Base-by-base conservation (phyloP, 1,284 basidiomycete genomes). In the Coniophora puteana region DNA sequence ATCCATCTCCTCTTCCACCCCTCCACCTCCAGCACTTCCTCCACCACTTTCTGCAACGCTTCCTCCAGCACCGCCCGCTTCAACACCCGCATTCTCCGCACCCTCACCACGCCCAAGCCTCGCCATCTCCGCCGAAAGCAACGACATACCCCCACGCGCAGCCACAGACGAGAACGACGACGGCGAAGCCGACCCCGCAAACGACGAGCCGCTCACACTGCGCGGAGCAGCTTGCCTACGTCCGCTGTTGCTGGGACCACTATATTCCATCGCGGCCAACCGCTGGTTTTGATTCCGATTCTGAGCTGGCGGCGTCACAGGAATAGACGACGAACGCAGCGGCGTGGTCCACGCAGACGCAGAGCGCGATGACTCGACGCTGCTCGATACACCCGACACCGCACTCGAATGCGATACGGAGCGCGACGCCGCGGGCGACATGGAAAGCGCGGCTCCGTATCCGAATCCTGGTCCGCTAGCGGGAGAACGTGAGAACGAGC, bases 1-100 rank as follows among this genome's bases (percentile, higher is more conserved):
- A 41, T 80, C 76, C 50, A 72, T 65, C 17, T 66, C 65, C 5
- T 65, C 66, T 4, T 25, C 18, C 42, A 20, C 41, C 23, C 65
- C 5, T 65, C 66, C 4, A 27, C 18, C 42, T 22, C 41, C 23
- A 31, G 35, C 12, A 10, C 26, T 8, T 30, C 26, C 6, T n/a
- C 30, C 24, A 32, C 37, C 20, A 30, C 20, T 11, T n/a, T 41
- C 20, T 17, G 35, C 5, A 45, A 7, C 5, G 4, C 8, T 13
- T 36, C 32, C 8, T 6, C 28, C 27, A 47, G 26, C 14, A 27
- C 14, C 32, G 13, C n/a, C n/a, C n/a, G n/a, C n/a, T n/a, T n/a
- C n/a, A n/a, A n/a, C n/a, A n/a, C n/a, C n/a, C n/a, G n/a, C n/a
- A n/a, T n/a, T n/a, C n/a, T n/a, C n/a, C n/a, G n/a, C n/a, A n/a